Conservation (phyloP, 2,329 filamentous ascomycete genomes). For the Colletotrichum sp. region DNA sequence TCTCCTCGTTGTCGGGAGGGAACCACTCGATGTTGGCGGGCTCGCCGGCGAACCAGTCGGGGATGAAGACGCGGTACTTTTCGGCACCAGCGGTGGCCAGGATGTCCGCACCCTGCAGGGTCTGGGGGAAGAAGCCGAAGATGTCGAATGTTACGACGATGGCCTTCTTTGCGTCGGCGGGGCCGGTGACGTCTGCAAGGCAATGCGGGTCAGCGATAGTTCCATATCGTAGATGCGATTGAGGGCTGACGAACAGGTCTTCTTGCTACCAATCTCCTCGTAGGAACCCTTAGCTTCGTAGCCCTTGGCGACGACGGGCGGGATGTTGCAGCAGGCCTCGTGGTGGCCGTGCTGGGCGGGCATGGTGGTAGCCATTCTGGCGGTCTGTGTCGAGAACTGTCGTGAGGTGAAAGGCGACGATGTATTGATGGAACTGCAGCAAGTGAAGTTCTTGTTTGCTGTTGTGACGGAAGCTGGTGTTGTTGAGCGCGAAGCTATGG, state of each 20-base stretch:
- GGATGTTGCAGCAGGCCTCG: constrained; percentile 63
- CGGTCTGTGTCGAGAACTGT: neutral
- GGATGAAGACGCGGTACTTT: constrained; percentile 87
- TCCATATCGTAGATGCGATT: neutral
- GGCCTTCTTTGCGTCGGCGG: constrained; percentile 57
- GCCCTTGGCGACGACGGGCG: constrained; percentile 60
- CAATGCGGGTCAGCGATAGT: neutral
- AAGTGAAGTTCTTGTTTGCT: neutral
- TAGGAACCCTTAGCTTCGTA: constrained; percentile 63
- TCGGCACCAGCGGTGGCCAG: constrained; percentile 59
- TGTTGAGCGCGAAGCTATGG: neutral
- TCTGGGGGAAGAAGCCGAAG: constrained; percentile 74
- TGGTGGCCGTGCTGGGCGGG: constrained; percentile 58
- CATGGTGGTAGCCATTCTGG: constrained; percentile 52
- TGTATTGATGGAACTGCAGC: neutral
- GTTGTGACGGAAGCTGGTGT: neutral
- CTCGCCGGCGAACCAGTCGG: constrained; percentile 86
- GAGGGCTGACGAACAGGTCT: constrained; percentile 45
- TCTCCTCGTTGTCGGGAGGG: constrained; percentile 69
- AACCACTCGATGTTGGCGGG: constrained; percentile 65
- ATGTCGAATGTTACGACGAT: constrained; percentile 71
- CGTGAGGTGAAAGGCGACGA: neutral
- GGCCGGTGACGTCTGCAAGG: constrained; percentile 52
- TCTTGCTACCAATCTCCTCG: constrained; percentile 59
- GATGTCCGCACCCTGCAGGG: constrained; percentile 73